Evolutionary conservation across 768 basidiomycete species (phyloP).

Genomic region (Russula griseocarnosa): DNA sequence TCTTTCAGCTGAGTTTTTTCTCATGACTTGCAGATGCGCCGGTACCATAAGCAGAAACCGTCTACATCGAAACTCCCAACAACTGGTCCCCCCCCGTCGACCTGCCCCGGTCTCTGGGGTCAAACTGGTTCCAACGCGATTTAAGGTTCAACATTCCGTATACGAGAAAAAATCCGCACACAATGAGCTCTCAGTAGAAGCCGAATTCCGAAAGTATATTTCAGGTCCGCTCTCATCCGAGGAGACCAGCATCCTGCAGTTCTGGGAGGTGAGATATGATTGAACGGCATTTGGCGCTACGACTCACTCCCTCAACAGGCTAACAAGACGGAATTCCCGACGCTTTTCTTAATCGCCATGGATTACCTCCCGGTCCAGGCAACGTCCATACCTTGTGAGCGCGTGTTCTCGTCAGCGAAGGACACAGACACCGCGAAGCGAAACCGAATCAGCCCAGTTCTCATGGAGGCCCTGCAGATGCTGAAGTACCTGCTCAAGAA

Average conservation of each 20-base stretch:
- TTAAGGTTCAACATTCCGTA: not conserved
- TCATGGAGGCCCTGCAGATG: not conserved
- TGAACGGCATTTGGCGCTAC: no score
- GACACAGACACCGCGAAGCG: not conserved
- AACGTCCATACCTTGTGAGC: not conserved
- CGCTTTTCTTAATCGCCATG: not conserved
- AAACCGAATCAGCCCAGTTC: not conserved
- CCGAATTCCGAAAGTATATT: not conserved
- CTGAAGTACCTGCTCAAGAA: not conserved
- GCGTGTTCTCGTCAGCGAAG: slow-evolving; percentile 3
- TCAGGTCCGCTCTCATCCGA: not conserved
- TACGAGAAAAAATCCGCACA: not conserved
- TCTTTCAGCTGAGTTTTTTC: not conserved
- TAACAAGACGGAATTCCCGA: not conserved
- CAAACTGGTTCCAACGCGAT: not conserved
- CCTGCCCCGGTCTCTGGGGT: no score
- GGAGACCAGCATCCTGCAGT: not conserved
- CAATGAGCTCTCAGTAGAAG: not conserved
- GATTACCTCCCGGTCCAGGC: not conserved
- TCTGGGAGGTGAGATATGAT: not conserved
- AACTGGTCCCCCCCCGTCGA: no score
- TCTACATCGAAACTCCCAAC: no score
- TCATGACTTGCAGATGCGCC: not conserved
- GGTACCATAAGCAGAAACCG: no score
- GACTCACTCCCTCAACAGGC: no score